Conservation (phyloP, 1,284 basidiomycete species). For the Neonothopanus nambi region DNA sequence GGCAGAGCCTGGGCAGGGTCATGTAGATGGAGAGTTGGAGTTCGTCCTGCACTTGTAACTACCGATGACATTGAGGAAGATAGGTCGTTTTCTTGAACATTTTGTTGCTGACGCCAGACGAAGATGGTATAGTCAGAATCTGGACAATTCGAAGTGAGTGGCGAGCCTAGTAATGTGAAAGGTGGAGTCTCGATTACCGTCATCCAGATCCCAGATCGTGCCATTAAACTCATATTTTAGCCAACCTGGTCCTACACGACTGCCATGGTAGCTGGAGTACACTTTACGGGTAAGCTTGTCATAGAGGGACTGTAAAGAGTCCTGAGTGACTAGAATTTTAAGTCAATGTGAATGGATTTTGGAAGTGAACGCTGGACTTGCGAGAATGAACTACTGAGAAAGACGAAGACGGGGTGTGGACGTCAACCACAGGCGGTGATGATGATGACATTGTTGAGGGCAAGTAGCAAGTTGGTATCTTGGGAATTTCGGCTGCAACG, state of each 20-base stretch:
- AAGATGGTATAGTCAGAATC: conserved; percentile 82
- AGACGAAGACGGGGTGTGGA: conserved; percentile 74
- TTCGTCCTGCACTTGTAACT: conserved; percentile 18
- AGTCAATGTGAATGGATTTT: background rate
- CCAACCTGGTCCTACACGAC: conserved; percentile 71
- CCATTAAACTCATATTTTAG: conserved; percentile 77
- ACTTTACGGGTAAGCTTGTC: conserved; percentile 70
- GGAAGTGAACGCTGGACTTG: conserved; percentile 34
- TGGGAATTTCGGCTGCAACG: background rate
- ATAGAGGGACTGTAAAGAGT: conserved; percentile 60
- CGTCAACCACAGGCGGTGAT: conserved; percentile 52
- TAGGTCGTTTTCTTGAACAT: conserved; percentile 9
- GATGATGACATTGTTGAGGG: conserved; percentile 16
- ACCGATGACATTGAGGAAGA: conserved; percentile 28
- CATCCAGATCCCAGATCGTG: conserved; percentile 78
- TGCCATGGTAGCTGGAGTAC: conserved; percentile 52
- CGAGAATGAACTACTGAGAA: conserved; percentile 74
- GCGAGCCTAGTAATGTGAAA: background rate
- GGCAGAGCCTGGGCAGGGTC: conserved; percentile 64
- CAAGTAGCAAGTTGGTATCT: conserved; percentile 1
- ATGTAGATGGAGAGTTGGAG: conserved; percentile 63
- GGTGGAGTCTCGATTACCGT: conserved; percentile 48
- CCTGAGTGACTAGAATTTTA: conserved; percentile 55
- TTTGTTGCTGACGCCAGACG: conserved; percentile 57
- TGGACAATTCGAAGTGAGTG: conserved; percentile 28